phyloP scores from a whole-genome alignment of 2,329 filamentous ascomycete genomes.

The Claviceps fusiformis region DNA sequence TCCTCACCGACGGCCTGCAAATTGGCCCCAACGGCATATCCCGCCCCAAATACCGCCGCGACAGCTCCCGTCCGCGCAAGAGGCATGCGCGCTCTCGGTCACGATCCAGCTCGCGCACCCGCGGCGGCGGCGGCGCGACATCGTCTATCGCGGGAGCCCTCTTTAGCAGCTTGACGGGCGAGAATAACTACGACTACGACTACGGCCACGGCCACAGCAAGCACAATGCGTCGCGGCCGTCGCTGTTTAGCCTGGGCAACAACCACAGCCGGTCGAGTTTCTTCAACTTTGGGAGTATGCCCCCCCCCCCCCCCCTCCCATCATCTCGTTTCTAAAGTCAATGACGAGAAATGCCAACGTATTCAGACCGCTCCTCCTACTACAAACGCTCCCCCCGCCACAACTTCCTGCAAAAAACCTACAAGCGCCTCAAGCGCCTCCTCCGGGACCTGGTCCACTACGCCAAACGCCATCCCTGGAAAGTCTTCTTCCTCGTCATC shows the following conservation, averaged over 20 bases:
- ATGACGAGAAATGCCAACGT: no score
- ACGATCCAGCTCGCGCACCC: constrained; percentile 23
- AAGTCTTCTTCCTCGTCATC: constrained; percentile 76
- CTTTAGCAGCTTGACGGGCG: constrained; percentile 16
- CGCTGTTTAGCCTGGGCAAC: constrained; percentile 34
- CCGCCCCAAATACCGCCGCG: constrained; percentile 14
- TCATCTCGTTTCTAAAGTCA: background rate
- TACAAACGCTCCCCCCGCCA: constrained; percentile 73
- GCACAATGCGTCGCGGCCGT: constrained; percentile 28
- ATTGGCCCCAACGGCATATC: constrained; percentile 13
- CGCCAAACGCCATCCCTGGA: constrained; percentile 69
- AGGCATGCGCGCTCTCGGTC: constrained; percentile 22
- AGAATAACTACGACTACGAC: constrained; percentile 9
- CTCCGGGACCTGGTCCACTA: constrained; percentile 71
- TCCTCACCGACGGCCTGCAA: constrained; percentile 17
- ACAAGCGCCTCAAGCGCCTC: constrained; percentile 64
- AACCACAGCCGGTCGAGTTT: constrained; percentile 28
- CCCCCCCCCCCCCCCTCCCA: background rate
- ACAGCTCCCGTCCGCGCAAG: constrained; percentile 19
- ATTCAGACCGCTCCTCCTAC: constrained; percentile 41
- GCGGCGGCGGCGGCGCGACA: constrained; percentile 1
- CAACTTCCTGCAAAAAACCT: constrained; percentile 61
- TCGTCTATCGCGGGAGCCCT: constrained; percentile 19
- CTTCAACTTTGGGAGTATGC: constrained; percentile 24
- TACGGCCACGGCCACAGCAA: constrained; percentile 17